Evolutionary conservation across 257 asterid genomes (phyloP).

Genomic region (Gentiana dahurica): DNA sequence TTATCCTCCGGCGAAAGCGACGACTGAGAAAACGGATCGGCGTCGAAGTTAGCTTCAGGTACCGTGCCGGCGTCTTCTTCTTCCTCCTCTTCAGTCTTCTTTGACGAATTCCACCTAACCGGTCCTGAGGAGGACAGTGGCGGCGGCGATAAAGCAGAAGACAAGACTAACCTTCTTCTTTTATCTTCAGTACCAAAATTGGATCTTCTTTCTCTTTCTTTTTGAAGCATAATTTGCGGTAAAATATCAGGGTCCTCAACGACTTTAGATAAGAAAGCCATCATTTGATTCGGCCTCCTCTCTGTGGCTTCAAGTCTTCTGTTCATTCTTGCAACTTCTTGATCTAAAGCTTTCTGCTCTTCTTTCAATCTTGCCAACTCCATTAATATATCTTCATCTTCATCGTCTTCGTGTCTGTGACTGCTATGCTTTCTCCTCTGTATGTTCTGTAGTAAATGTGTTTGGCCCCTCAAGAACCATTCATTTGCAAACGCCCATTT

Average conservation of each 20-base stretch:
- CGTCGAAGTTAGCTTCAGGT: conserved; percentile 17
- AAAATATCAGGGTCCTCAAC: conserved; percentile 64
- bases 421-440: conserved; percentile 36
- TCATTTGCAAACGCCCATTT: conserved; percentile 87
- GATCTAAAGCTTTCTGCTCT: conserved; percentile 57
- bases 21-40: conserved; percentile 16
- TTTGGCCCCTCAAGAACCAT: conserved; percentile 78
- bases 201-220: conserved; percentile 19
- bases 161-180: conserved; percentile 27
- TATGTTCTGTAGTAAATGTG: conserved; percentile 58
- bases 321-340: conserved; percentile 57
- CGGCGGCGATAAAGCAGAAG: conserved; percentile 35
- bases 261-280: conserved; percentile 67
- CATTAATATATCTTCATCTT: conserved; percentile 26
- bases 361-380: conserved; percentile 41
- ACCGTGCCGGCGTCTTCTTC: conserved; percentile 3
- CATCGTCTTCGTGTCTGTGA: conserved; percentile 22
- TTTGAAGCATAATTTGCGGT: conserved; percentile 49
- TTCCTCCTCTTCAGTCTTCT: conserved; percentile 47
- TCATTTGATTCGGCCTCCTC: conserved; percentile 76
- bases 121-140: conserved; percentile 32
- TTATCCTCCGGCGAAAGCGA: conserved; percentile 25
- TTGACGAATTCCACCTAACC: conserved; percentile 24
- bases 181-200: conserved; percentile 24
- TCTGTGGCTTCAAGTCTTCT: conserved; percentile 75